Percentiles rank a stretch among this genome's conserved stretches.
These are phyloP conservation scores for Sporothrix variecibatus DNA, from an alignment of 2,329 filamentous ascomycete genomes.

Conservation along the genomic window DNA sequence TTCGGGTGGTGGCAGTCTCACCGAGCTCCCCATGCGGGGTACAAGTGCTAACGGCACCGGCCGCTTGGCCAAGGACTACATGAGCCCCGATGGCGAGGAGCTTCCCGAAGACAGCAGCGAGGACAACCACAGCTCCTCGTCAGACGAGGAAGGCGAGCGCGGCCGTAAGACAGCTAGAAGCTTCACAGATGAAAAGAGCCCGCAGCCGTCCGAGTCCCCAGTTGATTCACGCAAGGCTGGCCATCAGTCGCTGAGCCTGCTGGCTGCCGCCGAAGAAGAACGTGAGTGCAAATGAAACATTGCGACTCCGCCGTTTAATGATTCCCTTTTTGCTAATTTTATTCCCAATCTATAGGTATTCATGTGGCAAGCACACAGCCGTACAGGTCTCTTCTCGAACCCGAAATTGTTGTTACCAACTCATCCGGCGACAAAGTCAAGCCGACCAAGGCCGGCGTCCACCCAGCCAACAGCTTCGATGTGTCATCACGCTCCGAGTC, in stretches of 20 bases:
- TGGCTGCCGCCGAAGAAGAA: conserved; percentile 77
- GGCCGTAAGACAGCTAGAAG: conserved; percentile 59
- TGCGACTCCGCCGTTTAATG: background rate
- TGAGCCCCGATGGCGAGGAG: conserved; percentile 66
- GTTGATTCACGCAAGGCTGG: conserved; percentile 36
- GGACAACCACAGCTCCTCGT: conserved; percentile 54
- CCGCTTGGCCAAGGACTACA: conserved; percentile 68
- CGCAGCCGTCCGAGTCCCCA: conserved; percentile 39
- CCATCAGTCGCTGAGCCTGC: conserved; percentile 58
- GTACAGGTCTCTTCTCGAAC: conserved; percentile 67
- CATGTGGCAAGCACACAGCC: conserved; percentile 54
- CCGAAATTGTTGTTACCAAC: conserved; percentile 65
- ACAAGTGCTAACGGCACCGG: conserved; percentile 43
- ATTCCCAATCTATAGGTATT: conserved; percentile 44
- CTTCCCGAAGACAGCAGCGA: conserved; percentile 68
- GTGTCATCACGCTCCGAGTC: conserved; percentile 58
- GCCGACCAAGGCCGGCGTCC: conserved; percentile 60
- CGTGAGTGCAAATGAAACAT: conserved; percentile 53
- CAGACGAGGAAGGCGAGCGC: conserved; percentile 67
- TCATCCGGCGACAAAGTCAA: conserved; percentile 63
- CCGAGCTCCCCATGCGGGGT: conserved; percentile 59
- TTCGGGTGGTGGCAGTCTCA: conserved; percentile 61
- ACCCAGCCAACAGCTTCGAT: conserved; percentile 85
- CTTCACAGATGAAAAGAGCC: conserved; percentile 44
- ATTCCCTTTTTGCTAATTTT: background rate